Evolutionary conservation across 208 protist genomes (phyloP).

Genomic region (Leishmania arabica): DNA sequence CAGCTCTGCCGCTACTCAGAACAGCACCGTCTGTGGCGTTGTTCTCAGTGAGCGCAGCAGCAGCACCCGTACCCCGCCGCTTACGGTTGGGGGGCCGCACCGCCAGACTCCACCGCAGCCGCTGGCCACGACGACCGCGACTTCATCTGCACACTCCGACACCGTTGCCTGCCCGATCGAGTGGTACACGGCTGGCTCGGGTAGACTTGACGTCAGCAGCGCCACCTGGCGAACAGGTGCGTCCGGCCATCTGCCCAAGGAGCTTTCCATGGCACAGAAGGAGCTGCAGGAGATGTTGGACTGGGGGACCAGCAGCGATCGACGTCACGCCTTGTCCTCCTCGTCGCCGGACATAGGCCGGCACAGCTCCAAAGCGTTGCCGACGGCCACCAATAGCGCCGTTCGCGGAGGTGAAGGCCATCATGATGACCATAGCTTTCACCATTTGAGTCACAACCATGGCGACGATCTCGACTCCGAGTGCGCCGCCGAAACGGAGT

Average conservation of each 20-base stretch:
- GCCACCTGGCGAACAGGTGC: constrained; percentile 13
- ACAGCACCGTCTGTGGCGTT: background rate
- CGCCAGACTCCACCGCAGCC: constrained; percentile 12
- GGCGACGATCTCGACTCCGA: background rate
- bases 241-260: constrained; percentile 17
- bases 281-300: constrained; percentile 36
- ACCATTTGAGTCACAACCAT: background rate
- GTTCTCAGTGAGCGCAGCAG: constrained; percentile 5
- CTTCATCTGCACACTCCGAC: background rate
- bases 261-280: constrained; percentile 30
- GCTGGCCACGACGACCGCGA: background rate
- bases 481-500: background rate
- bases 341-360: constrained; percentile 2
- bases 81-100: constrained; percentile 21
- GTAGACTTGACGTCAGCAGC: constrained; percentile 13
- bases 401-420: background rate
- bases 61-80: constrained; percentile 15
- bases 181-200: constrained; percentile 17
- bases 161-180: constrained; percentile 8
- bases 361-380: constrained; percentile 9
- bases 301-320: constrained; percentile 23
- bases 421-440: constrained; percentile 2
- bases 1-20: background rate
- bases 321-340: constrained; percentile 1
- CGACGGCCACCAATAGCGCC: background rate